Evolutionary conservation across 768 basidiomycete genomes (phyloP).

Genomic region (Leccinum barrowsii): DNA sequence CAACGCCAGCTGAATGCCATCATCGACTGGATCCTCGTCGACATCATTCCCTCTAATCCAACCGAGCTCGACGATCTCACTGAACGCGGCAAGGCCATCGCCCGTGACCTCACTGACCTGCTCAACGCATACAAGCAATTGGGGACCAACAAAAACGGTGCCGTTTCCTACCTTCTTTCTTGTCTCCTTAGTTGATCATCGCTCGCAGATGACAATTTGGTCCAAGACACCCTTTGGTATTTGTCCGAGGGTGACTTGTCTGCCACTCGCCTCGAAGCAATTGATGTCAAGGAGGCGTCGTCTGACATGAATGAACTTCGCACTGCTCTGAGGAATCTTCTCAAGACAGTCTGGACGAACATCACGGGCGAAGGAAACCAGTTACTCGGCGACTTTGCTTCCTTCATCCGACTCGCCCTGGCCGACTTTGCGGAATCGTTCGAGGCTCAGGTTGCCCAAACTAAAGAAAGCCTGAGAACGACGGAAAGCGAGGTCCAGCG

Average conservation of each 20-base stretch:
- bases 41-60: conserved; percentile 44
- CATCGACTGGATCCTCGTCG: conserved; percentile 53
- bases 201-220: conserved; percentile 52
- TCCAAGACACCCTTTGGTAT: conserved; percentile 68
- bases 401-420: conserved; percentile 56
- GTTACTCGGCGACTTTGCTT: conserved; percentile 59
- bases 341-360: conserved; percentile 52
- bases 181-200: neutral
- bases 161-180: neutral
- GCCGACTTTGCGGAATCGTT: conserved; percentile 64
- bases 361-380: conserved; percentile 50
- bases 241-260: conserved; percentile 52
- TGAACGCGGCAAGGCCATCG: conserved; percentile 50
- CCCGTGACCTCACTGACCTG: conserved; percentile 46
- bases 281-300: conserved; percentile 43
- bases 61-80: conserved; percentile 42
- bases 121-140: conserved; percentile 58
- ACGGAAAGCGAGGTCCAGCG: conserved; percentile 57
- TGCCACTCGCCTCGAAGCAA: conserved; percentile 33
- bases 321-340: conserved; percentile 45
- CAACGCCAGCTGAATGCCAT: conserved; percentile 52
- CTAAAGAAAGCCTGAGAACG: conserved; percentile 51
- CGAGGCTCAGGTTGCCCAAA: conserved; percentile 46
- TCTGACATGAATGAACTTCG: conserved; percentile 50
- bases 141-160: conserved; percentile 56